Conservation (phyloP, 2,329 filamentous ascomycete species). For the Ampelomyces quisqualis region DNA sequence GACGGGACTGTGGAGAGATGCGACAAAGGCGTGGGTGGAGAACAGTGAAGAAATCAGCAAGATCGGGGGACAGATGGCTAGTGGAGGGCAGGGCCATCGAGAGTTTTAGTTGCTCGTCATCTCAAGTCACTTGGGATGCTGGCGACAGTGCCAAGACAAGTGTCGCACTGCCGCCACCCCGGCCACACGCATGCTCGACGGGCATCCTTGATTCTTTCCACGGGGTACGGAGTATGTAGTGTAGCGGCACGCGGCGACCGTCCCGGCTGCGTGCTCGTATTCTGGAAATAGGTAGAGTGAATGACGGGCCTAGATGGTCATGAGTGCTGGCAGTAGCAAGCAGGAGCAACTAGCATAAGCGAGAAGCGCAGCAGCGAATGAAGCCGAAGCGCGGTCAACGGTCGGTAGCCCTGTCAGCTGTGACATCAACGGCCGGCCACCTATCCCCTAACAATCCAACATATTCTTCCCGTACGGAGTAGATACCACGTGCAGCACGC, state of each 20-base stretch:
- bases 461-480: slow-evolving; percentile 40
- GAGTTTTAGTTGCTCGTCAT: slow-evolving; percentile 42
- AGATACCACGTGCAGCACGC: slow-evolving; percentile 31
- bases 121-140: not conserved
- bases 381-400: slow-evolving; percentile 19
- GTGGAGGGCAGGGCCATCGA: slow-evolving; percentile 48
- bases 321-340: slow-evolving; percentile 27
- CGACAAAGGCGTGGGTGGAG: slow-evolving; percentile 47
- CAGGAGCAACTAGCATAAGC: slow-evolving; percentile 34
- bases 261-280: slow-evolving; percentile 3
- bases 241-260: slow-evolving; percentile 4
- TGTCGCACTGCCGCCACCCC: not conserved
- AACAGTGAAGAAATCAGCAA: slow-evolving; percentile 44
- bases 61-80: slow-evolving; percentile 48
- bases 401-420: slow-evolving; percentile 34
- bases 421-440: slow-evolving; percentile 41
- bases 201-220: no score
- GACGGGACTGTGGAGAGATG: slow-evolving; percentile 46
- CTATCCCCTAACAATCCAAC: slow-evolving; percentile 31
- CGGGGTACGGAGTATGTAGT: no score
- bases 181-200: no score
- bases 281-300: slow-evolving; percentile 7
- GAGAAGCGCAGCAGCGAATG: slow-evolving; percentile 35
- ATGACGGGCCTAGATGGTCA: slow-evolving; percentile 32
- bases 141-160: not conserved